phyloP scores from a whole-genome alignment of 495 filamentous ascomycete genomes.

The Amniculicola lignicola region DNA sequence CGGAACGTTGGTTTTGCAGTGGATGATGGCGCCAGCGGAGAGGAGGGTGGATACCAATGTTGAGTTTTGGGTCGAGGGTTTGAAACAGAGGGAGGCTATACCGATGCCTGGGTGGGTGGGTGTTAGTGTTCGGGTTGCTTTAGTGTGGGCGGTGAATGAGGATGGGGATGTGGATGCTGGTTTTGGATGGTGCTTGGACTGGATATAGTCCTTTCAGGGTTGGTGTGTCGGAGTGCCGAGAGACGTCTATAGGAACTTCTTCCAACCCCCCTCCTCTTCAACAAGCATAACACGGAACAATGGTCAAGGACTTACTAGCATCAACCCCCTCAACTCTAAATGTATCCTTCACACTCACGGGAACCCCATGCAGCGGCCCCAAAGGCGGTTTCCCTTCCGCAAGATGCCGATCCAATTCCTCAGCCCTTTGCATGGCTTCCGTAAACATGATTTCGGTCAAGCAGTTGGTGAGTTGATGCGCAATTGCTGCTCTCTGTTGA shows the following conservation, averaged over 20 bases:
- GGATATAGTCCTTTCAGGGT: too few species aligned
- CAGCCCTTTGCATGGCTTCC: conserved; percentile 38
- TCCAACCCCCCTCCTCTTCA: too few species aligned
- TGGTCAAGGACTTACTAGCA: too few species aligned
- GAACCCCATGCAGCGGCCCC: conserved; percentile 44
- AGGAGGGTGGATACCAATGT: conserved; percentile 41
- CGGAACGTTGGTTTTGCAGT: conserved; percentile 48
- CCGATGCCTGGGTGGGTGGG: too few species aligned
- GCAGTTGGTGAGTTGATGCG: conserved; percentile 45
- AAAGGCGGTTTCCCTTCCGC: conserved; percentile 35
- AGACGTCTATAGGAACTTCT: too few species aligned
- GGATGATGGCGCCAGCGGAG: conserved; percentile 42
- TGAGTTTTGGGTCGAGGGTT: conserved; percentile 34
- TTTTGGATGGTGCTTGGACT: too few species aligned
- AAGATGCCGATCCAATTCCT: conserved; percentile 38
- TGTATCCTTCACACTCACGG: conserved; percentile 44
- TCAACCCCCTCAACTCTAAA: conserved; percentile 43
- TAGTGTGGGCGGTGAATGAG: too few species aligned
- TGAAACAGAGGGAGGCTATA: conserved; percentile 37
- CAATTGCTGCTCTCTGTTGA: conserved; percentile 42
- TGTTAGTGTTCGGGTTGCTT: too few species aligned
- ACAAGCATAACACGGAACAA: too few species aligned
- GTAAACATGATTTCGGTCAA: conserved; percentile 45
- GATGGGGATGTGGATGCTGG: too few species aligned
- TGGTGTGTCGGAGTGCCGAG: too few species aligned